A percentile compares a stretch with the other conserved stretches of the same genome.
phyloP scores from a whole-genome alignment of 2,329 filamentous ascomycete genomes.

The Scedosporium aurantiacum region DNA sequence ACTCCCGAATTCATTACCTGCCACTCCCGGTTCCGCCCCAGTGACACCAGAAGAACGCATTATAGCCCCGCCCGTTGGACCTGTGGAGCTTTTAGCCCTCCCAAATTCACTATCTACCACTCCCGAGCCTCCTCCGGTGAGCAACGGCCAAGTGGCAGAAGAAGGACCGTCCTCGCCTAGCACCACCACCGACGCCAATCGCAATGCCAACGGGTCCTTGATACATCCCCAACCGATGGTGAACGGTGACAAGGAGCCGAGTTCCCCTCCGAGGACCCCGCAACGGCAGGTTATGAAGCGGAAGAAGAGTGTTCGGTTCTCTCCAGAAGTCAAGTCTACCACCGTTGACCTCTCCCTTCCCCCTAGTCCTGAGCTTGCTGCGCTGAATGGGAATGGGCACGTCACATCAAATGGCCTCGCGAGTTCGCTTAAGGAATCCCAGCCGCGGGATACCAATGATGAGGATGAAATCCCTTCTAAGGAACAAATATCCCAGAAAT shows the following conservation, averaged over 20 bases:
- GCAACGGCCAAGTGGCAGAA: not conserved
- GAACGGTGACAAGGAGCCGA: not conserved
- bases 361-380: slow-evolving; percentile 31
- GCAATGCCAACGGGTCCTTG: not conserved
- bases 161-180: not conserved
- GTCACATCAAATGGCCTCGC: not conserved
- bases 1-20: slow-evolving; percentile 6
- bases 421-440: not conserved
- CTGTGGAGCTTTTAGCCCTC: slow-evolving; percentile 36
- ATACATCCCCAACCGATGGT: not conserved
- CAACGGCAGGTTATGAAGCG: slow-evolving; percentile 21
- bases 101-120: slow-evolving; percentile 43
- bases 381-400: slow-evolving; percentile 13
- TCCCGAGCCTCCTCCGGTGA: not conserved
- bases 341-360: slow-evolving; percentile 45
- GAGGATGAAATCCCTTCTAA: slow-evolving; percentile 9
- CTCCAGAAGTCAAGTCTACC: slow-evolving; percentile 53
- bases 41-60: not conserved
- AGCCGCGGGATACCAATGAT: not conserved
- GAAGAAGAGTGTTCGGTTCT: slow-evolving; percentile 60
- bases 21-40: slow-evolving; percentile 5
- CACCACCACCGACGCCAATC: not conserved
- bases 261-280: not conserved
- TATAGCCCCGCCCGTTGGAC: slow-evolving; percentile 19
- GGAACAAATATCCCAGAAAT: slow-evolving; percentile 10